Base-by-base conservation (phyloP, 805 yeast species). In the Teunomyces tritomae region DNA sequence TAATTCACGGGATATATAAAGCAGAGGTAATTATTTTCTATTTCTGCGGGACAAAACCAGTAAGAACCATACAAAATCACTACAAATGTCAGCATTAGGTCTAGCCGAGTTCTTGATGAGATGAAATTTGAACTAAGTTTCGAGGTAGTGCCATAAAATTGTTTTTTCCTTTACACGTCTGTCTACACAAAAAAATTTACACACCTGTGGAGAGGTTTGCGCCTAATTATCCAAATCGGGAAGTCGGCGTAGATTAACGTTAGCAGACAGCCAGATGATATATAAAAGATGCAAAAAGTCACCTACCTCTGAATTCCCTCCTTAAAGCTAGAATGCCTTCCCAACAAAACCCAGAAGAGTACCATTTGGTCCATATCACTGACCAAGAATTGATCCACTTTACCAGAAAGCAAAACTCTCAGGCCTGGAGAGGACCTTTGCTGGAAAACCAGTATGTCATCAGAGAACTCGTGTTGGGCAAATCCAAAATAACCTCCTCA, bases 351-450 rank as follows among this genome's bases (percentile, higher is more conserved):
- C 42, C 43, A 8, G 28, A 39, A 29, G 50, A 45, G 26, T 58
- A 53, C 35, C 51, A 51, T 34, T 50, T 62, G 39, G 51, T 45
- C 7, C 49, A 49, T 8, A 49, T 57, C 8, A 58, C 57, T 8
- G 72, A 68, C 43, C 40, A 43, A 10, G 57, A 58, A 10, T 43
- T 55, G 24, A 61, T 68, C 28, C 57, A 63, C 28, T 67, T 58
- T 54, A 70, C 77, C 16, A 55, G 77, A 39, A 30, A 30, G 28
- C 66, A 69, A 30, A 70, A 71, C 48, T 56, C 71, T 2, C 56
- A 46, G 3, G 51, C 70, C 2, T 73, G 78, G 78, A 65, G 52
- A 46, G 72, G 71, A 17, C 54, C 53, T n/a, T 62, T 73, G 36
- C 50, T 68, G 5, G 45, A 43, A 3, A 58, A 67, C 8, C 70